phyloP scores from a whole-genome alignment of 306 rosid species.

The Quercus aquifolioides region DNA sequence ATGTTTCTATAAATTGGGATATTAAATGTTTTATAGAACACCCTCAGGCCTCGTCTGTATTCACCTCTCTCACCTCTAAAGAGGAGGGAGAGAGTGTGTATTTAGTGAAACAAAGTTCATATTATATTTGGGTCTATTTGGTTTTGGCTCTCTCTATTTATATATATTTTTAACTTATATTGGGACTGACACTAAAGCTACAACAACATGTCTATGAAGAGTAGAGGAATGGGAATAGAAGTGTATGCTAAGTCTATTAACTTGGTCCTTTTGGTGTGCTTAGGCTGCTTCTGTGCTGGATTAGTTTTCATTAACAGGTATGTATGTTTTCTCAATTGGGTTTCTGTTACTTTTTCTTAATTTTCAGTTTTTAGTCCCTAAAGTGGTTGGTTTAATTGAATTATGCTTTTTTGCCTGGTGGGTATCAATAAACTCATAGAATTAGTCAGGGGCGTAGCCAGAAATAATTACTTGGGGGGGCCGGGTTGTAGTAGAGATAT shows the following conservation, averaged over 20 bases:
- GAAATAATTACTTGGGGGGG: too few relatives aligned
- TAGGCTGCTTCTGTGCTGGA: slow-evolving; percentile 86
- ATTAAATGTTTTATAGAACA: slow-evolving; percentile 17
- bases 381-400: slow-evolving; percentile 6
- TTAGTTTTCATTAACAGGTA: slow-evolving; percentile 76
- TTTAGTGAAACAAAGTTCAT: not conserved
- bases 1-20: slow-evolving; percentile 8
- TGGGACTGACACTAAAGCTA: slow-evolving; percentile 7
- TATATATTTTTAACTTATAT: not conserved
- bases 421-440: not conserved
- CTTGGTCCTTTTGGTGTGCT: slow-evolving; percentile 66
- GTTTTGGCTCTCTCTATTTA: not conserved
- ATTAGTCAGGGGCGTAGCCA: too few relatives aligned
- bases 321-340: slow-evolving; percentile 39
- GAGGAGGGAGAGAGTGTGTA: not conserved
- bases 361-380: slow-evolving; percentile 13
- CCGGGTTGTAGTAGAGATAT: too few relatives aligned
- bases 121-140: not conserved
- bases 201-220: slow-evolving; percentile 55
- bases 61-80: slow-evolving; percentile 23
- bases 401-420: slow-evolving; percentile 9
- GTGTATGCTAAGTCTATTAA: slow-evolving; percentile 44
- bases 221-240: slow-evolving; percentile 52
- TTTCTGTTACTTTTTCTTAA: slow-evolving; percentile 18
- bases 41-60: slow-evolving; percentile 7